These are phyloP conservation scores for Talaromyces proteolyticus DNA, from an alignment of 495 filamentous ascomycete species.

Conservation along the genomic window DNA sequence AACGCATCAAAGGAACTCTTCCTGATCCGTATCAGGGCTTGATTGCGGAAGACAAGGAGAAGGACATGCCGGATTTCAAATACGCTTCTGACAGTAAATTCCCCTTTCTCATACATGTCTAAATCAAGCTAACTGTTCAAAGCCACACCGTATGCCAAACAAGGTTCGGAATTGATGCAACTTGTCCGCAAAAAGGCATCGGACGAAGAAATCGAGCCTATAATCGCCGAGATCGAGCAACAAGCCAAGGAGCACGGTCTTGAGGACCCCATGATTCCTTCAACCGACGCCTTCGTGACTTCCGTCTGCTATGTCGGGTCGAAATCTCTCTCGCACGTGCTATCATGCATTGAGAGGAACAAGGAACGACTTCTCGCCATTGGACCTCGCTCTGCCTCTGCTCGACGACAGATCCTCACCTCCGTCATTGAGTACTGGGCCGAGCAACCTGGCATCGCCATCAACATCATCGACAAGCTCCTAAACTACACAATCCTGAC, in stretches of 20 bases:
- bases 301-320: slow-evolving; percentile 86
- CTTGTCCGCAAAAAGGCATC: slow-evolving; percentile 78
- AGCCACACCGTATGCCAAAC: slow-evolving; percentile 75
- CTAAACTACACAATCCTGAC: slow-evolving; percentile 95
- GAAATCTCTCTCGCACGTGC: slow-evolving; percentile 92
- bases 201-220: slow-evolving; percentile 71
- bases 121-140: too few relatives aligned
- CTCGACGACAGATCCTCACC: slow-evolving; percentile 80
- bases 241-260: slow-evolving; percentile 61
- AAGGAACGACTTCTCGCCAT: slow-evolving; percentile 84
- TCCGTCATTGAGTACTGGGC: slow-evolving; percentile 91
- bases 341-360: slow-evolving; percentile 92
- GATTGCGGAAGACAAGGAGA: slow-evolving; percentile 82
- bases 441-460: slow-evolving; percentile 85
- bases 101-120: not conserved
- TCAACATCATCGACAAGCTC: slow-evolving; percentile 92
- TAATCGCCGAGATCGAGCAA: slow-evolving; percentile 71
- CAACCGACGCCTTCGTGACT: slow-evolving; percentile 90
- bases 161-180: slow-evolving; percentile 71
- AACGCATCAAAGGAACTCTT: slow-evolving; percentile 89
- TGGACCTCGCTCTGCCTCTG: slow-evolving; percentile 62
- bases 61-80: slow-evolving; percentile 92
- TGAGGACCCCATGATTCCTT: slow-evolving; percentile 67
- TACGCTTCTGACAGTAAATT: slow-evolving; percentile 71
- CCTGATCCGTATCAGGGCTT: slow-evolving; percentile 77